Evolutionary conservation across 441 rosid genomes (phyloP).

Genomic region (Brassica hybrid): DNA sequence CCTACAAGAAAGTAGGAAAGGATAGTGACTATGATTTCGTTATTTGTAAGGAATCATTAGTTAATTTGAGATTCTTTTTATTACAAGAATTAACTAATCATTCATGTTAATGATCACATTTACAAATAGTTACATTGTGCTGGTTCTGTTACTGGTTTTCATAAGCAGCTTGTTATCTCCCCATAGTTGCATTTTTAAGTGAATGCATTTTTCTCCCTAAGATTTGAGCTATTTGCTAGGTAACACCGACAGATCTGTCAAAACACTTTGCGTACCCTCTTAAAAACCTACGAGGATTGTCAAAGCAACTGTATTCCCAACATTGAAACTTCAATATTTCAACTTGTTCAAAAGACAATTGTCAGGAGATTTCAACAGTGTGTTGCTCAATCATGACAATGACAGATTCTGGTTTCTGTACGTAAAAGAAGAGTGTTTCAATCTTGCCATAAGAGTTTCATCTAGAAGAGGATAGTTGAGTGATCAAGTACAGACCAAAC

Average conservation of each 20-base stretch:
- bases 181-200: conserved; percentile 59
- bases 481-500: not conserved
- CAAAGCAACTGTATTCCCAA: not conserved
- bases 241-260: conserved; percentile 16
- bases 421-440: conserved; percentile 4
- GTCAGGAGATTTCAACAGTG: not conserved
- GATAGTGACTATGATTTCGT: too few relatives aligned
- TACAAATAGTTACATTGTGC: too few relatives aligned
- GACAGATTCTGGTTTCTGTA: not conserved
- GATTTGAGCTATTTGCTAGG: conserved; percentile 13
- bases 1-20: conserved; percentile 40
- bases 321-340: not conserved
- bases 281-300: not conserved
- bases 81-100: too few relatives aligned
- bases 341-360: not conserved
- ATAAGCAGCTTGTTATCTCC: too few relatives aligned
- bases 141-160: too few relatives aligned
- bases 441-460: conserved; percentile 19
- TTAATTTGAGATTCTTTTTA: too few relatives aligned
- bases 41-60: too few relatives aligned
- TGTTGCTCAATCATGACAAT: not conserved
- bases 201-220: conserved; percentile 61
- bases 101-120: too few relatives aligned
- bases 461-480: conserved; percentile 5
- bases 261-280: conserved; percentile 12